Base-by-base conservation (phyloP, 352 stramenopile genomes). In the Plasmopara muralis region DNA sequence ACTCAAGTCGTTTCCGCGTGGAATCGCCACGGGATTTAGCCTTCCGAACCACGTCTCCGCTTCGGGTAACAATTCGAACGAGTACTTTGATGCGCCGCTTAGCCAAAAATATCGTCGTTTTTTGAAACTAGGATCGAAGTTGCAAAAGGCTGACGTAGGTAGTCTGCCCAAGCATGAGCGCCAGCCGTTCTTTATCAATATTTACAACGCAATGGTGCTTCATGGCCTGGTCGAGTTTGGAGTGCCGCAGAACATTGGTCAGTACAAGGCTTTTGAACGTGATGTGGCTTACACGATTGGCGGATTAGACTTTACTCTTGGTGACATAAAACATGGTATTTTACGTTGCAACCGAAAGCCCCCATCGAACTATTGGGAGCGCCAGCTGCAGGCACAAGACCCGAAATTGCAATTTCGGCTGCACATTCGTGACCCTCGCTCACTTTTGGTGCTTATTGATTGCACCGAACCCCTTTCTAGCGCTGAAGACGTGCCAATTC, bases 101-200 rank as follows among this genome's bases (percentile, higher is more conserved):
- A 79, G 68, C 39, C 65, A 67, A 14, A 68, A 83, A 42, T 93
- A 90, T 62, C 83, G 83, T 31, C 64, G 68, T 14, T 93, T 93
- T 55, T 44, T 91, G 40, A 87, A 89, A 55, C 47, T 85, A 13
- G 57, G 71, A 10, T 69, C 75, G 4, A 72, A 74, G 43, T 43
- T 94, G 28, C 82, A 92, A 57, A 74, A 71, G 18, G 60, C 90
- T 29, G 80, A 91, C 46, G 72, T 94, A n/a, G 57, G 64, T 9
- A 74, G 65, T 39, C 55, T 94, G 15, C 76, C 82, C 9, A 92
- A 90, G 60, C 80, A 92, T 53, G 83, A 92, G 41, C 81, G 82
- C 5, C 83, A 92, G 49, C 75, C 82, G 2, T 94, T 94, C 50
- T 94, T 94, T 50, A 92, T 94, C 74, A 94, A 94, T 66, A 70